phyloP scores from a whole-genome alignment of 2,329 filamentous ascomycete genomes.

The Talaromyces piceae region DNA sequence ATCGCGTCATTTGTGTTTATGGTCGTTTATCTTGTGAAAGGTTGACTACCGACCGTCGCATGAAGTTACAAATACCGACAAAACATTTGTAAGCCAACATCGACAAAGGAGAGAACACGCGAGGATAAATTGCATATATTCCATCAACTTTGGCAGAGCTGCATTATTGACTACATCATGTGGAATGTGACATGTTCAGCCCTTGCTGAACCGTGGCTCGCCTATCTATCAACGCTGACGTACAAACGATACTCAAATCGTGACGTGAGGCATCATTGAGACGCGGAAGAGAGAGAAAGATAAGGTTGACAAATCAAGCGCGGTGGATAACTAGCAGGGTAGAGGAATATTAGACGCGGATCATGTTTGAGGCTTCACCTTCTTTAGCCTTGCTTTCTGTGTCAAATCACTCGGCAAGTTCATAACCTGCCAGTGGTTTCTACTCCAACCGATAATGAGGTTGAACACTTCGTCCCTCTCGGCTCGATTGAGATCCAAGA shows the following conservation, averaged over 20 bases:
- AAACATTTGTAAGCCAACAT: no score
- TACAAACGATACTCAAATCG: not conserved
- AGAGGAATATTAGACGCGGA: not conserved
- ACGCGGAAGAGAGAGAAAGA: not conserved
- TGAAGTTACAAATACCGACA: no score
- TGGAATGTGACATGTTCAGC: not conserved
- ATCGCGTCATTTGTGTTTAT: no score
- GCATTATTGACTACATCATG: not conserved
- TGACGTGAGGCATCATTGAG: not conserved
- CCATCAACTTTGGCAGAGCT: no score
- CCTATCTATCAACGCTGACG: not conserved
- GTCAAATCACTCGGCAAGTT: not conserved
- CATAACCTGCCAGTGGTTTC: conserved; percentile 16
- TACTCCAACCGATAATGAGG: conserved; percentile 18
- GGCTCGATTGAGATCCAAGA: conserved; percentile 10
- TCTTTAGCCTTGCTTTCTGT: not conserved
- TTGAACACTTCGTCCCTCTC: conserved; percentile 20
- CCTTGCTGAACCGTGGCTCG: no score
- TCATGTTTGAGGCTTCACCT: not conserved
- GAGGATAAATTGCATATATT: not conserved
- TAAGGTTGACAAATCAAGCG: no score
- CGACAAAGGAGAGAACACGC: not conserved
- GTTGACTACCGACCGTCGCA: no score
- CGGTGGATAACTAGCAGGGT: not conserved
- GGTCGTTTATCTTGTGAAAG: no score